phyloP scores from a whole-genome alignment of 2,329 filamentous ascomycete genomes.

The Epicoccum sorghinum region DNA sequence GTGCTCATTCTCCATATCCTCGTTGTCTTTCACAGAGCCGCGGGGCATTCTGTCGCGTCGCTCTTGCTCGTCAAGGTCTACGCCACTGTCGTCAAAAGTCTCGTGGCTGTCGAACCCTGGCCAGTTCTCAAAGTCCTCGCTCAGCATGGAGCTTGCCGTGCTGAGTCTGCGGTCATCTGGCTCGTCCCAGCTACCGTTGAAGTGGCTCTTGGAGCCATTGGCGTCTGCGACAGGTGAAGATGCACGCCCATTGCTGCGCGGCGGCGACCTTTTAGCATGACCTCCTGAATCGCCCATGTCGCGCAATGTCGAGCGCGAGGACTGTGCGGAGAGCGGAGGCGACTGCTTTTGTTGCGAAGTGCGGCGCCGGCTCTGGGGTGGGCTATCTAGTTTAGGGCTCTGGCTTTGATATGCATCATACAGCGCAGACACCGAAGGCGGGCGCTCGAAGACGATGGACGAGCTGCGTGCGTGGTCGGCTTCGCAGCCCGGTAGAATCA shows the following conservation, averaged over 20 bases:
- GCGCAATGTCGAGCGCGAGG: conserved; percentile 46
- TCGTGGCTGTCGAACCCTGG: conserved; percentile 43
- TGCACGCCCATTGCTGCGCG: conserved; percentile 33
- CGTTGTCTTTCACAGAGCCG: conserved; percentile 40
- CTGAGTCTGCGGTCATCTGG: conserved; percentile 38
- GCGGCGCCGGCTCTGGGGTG: conserved; percentile 38
- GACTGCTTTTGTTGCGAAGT: conserved; percentile 38
- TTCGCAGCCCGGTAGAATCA: conserved; percentile 77
- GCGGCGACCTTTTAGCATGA: conserved; percentile 17
- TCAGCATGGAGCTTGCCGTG: conserved; percentile 50
- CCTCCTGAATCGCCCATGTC: conserved; percentile 34
- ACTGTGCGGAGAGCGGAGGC: conserved; percentile 40
- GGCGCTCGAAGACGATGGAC: conserved; percentile 58
- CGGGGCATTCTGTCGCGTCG: conserved; percentile 37
- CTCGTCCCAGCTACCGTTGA: conserved; percentile 22
- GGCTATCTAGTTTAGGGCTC: conserved; percentile 37
- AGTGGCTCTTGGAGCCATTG: conserved; percentile 24
- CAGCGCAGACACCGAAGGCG: conserved; percentile 50
- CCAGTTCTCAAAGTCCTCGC: conserved; percentile 53
- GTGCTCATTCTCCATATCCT: conserved; percentile 47
- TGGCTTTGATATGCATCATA: conserved; percentile 33
- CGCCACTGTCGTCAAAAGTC: conserved; percentile 43
- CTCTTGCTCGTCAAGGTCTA: conserved; percentile 43
- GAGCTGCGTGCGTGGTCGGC: conserved; percentile 49
- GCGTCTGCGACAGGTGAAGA: conserved; percentile 43